phyloP scores from a whole-genome alignment of 441 rosid species.

The Kokia cookei region DNA sequence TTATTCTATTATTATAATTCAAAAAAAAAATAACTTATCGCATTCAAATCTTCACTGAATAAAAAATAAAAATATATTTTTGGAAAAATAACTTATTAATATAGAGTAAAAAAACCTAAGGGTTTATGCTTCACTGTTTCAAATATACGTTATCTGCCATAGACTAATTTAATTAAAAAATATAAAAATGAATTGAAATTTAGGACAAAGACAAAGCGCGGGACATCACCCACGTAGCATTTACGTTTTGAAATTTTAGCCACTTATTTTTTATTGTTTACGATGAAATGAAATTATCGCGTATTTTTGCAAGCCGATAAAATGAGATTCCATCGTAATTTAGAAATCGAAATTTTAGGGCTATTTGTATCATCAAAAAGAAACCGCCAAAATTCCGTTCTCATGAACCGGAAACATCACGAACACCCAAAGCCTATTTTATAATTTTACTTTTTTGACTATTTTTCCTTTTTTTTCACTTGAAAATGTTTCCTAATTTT shows the following conservation, averaged over 20 bases:
- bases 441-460: background rate
- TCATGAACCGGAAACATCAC: conserved; percentile 4
- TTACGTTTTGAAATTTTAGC: background rate
- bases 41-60: too few relatives aligned
- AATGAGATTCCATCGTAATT: background rate
- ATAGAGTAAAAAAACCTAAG: too few relatives aligned
- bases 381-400: conserved; percentile 36
- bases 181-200: too few relatives aligned
- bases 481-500: background rate
- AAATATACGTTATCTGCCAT: too few relatives aligned
- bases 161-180: too few relatives aligned
- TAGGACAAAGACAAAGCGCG: background rate
- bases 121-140: too few relatives aligned
- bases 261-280: background rate
- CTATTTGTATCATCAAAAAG: background rate
- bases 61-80: too few relatives aligned
- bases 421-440: background rate
- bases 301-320: background rate
- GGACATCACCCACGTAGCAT: conserved; percentile 8
- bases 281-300: background rate
- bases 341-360: conserved; percentile 17
- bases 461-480: background rate
- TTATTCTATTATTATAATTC: too few relatives aligned
- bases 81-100: too few relatives aligned
- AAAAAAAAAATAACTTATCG: too few relatives aligned